A percentile compares a stretch with the other conserved stretches of the same genome.
Evolutionary conservation across 1,284 basidiomycete genomes (phyloP).

Genomic region (Omphalotus olearius): DNA sequence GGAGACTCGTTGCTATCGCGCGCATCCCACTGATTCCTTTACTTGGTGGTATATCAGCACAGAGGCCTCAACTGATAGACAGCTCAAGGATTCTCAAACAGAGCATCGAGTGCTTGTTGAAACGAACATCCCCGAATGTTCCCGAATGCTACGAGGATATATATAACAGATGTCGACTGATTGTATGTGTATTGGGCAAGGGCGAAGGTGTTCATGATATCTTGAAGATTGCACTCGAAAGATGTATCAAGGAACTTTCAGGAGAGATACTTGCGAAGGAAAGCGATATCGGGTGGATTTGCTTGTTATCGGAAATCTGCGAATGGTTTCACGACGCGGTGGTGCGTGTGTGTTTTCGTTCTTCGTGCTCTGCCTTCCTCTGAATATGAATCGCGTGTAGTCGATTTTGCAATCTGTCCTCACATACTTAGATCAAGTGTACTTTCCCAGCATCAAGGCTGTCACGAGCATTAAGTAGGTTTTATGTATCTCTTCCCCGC

Average conservation of each 20-base stretch:
- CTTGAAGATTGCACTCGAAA: constrained; percentile 51
- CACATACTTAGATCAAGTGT: constrained; percentile 61
- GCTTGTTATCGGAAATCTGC: constrained; percentile 46
- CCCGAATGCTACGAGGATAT: constrained; percentile 51
- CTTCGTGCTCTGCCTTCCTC: background rate
- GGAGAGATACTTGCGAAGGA: constrained; percentile 32
- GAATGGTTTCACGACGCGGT: constrained; percentile 61
- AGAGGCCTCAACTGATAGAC: too few relatives aligned
- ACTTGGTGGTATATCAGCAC: too few relatives aligned
- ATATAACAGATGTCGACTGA: constrained; percentile 49
- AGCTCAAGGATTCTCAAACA: too few relatives aligned
- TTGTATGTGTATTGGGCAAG: constrained; percentile 45
- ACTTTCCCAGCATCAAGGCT: constrained; percentile 35
- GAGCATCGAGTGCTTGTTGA: too few relatives aligned
- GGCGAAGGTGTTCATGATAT: constrained; percentile 51
- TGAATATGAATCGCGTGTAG: constrained; percentile 25
- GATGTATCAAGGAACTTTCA: constrained; percentile 29
- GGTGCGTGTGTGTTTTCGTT: constrained; percentile 33
- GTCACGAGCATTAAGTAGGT: constrained; percentile 39
- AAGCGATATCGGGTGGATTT: constrained; percentile 42
- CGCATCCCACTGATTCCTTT: too few relatives aligned
- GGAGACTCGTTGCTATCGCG: constrained; percentile 10
- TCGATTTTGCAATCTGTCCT: constrained; percentile 51
- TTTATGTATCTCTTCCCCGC: too few relatives aligned
- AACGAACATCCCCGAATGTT: background rate